phyloP scores from a whole-genome alignment of 2,329 filamentous ascomycete genomes.

The Cadophora sp. region DNA sequence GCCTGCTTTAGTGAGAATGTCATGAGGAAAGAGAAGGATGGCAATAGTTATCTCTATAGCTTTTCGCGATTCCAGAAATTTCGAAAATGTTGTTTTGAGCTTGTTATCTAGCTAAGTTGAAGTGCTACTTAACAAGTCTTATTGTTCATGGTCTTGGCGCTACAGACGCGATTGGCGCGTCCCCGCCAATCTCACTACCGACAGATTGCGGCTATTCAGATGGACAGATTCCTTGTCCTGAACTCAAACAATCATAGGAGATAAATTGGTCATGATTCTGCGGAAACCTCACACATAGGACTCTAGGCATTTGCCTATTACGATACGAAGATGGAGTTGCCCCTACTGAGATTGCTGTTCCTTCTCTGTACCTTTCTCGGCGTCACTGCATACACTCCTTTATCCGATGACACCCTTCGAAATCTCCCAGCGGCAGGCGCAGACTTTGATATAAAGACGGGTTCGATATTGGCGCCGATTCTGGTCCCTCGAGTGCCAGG shows the following conservation, averaged over 20 bases:
- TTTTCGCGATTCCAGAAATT: no score
- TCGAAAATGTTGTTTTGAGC: no score
- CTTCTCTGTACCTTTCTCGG: slow-evolving; percentile 30
- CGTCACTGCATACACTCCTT: slow-evolving; percentile 44
- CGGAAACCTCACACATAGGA: slow-evolving; percentile 25
- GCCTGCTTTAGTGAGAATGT: no score
- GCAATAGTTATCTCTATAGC: no score
- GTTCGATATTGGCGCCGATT: slow-evolving; percentile 83
- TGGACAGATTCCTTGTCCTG: slow-evolving; percentile 1
- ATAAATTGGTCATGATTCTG: slow-evolving; percentile 36
- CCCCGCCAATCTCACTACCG: background rate
- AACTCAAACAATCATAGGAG: background rate
- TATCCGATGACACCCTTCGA: slow-evolving; percentile 78
- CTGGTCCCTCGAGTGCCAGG: slow-evolving; percentile 88
- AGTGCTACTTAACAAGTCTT: no score
- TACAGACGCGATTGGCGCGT: slow-evolving; percentile 16
- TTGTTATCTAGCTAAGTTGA: no score
- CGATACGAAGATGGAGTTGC: slow-evolving; percentile 30
- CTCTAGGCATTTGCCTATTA: slow-evolving; percentile 34
- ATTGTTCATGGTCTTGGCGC: background rate
- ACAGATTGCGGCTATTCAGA: background rate
- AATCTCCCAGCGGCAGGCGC: slow-evolving; percentile 73
- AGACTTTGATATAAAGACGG: slow-evolving; percentile 80
- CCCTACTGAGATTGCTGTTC: slow-evolving; percentile 28
- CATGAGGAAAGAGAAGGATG: no score